Percentiles rank a stretch among this genome's conserved stretches.
Conservation (phyloP, 2,329 filamentous ascomycete genomes). For the Tolypocladium tundrense region DNA sequence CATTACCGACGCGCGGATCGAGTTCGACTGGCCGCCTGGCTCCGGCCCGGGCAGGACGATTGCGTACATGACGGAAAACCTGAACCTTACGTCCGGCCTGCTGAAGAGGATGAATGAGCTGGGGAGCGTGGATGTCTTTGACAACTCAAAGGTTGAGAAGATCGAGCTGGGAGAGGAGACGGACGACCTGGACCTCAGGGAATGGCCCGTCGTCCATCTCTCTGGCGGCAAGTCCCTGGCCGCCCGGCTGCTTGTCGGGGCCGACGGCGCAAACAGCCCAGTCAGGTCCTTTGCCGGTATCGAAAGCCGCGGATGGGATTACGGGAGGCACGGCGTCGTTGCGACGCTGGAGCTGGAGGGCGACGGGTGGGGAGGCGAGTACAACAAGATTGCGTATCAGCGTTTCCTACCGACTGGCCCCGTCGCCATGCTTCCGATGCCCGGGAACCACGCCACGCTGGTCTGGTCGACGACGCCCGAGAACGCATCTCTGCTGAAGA, state of each 20-base stretch:
- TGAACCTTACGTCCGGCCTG: slow-evolving; percentile 74
- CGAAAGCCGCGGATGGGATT: slow-evolving; percentile 83
- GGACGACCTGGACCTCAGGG: slow-evolving; percentile 63
- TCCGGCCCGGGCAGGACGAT: slow-evolving; percentile 51
- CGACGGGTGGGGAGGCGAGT: slow-evolving; percentile 41
- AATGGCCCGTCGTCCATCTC: slow-evolving; percentile 79
- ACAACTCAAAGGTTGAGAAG: slow-evolving; percentile 66
- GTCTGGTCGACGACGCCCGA: slow-evolving; percentile 91
- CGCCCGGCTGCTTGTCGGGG: slow-evolving; percentile 79
- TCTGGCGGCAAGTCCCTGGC: slow-evolving; percentile 57
- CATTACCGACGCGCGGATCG: slow-evolving; percentile 74
- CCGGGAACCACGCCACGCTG: slow-evolving; percentile 70
- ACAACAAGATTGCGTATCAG: slow-evolving; percentile 75
- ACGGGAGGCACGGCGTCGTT: slow-evolving; percentile 80
- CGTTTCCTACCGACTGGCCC: slow-evolving; percentile 89
- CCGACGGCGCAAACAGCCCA: slow-evolving; percentile 90
- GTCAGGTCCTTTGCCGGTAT: slow-evolving; percentile 87
- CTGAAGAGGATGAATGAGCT: slow-evolving; percentile 62
- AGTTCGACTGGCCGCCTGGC: slow-evolving; percentile 63
- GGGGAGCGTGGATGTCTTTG: slow-evolving; percentile 59
- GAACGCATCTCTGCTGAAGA: slow-evolving; percentile 70
- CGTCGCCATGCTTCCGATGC: slow-evolving; percentile 82
- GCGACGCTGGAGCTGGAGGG: slow-evolving; percentile 71
- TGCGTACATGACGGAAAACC: slow-evolving; percentile 94
- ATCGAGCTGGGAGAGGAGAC: slow-evolving; percentile 65